These are phyloP conservation scores for Trichoderma orchidacearum DNA, from an alignment of 495 filamentous ascomycete species.

Conservation along the genomic window DNA sequence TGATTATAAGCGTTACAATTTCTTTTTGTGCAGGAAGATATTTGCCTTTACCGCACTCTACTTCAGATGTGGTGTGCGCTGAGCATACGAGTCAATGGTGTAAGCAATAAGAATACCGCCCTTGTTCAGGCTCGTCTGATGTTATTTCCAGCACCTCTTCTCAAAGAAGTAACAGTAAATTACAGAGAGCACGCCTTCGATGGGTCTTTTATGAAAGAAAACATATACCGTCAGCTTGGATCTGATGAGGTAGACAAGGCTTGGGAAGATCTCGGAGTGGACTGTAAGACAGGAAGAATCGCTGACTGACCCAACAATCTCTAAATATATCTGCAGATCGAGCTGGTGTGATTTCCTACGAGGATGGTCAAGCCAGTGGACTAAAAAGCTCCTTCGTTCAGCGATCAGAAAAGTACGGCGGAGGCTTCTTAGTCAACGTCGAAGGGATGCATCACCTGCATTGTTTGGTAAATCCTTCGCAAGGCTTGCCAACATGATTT, in stretches of 20 bases:
- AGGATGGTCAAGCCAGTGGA: constrained; percentile 14
- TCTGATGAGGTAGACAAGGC: constrained; percentile 43
- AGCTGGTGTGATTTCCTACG: constrained; percentile 6
- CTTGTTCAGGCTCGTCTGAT: not conserved
- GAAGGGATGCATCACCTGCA: constrained; percentile 46
- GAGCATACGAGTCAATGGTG: constrained; percentile 4
- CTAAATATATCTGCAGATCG: constrained; percentile 4
- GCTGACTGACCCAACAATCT: not conserved
- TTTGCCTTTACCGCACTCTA: not conserved
- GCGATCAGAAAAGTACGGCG: constrained; percentile 36
- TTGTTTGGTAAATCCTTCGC: constrained; percentile 26
- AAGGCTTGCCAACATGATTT: not conserved
- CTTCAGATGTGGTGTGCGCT: constrained; percentile 1
- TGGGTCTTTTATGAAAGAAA: constrained; percentile 37
- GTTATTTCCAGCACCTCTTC: not conserved
- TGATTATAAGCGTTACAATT: not conserved
- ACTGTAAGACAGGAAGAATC: constrained; percentile 12
- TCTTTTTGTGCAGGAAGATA: not conserved
- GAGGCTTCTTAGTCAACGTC: constrained; percentile 39
- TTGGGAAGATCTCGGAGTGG: constrained; percentile 39
- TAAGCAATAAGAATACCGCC: not conserved
- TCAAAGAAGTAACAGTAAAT: constrained; percentile 1
- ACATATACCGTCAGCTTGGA: constrained; percentile 34
- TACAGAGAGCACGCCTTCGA: constrained; percentile 23
- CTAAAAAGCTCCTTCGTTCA: constrained; percentile 34